Conservation (phyloP, 768 basidiomycete genomes). For the Galerina marginata region DNA sequence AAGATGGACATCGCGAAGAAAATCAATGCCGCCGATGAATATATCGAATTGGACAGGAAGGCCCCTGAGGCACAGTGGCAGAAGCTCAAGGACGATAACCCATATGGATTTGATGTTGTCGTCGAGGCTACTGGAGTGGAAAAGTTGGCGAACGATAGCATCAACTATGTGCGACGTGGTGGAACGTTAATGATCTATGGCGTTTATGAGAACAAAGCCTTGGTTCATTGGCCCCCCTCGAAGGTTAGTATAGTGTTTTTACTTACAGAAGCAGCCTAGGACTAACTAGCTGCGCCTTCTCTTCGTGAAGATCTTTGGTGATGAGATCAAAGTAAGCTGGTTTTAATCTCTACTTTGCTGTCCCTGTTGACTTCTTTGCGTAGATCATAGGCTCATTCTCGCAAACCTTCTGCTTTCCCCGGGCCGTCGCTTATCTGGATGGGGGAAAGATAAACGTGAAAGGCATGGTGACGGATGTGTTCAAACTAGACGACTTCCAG, state of each 20-base stretch:
- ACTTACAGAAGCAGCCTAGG: background rate
- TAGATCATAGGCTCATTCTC: constrained; percentile 93
- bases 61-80: constrained; percentile 81
- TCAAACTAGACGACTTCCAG: constrained; percentile 72
- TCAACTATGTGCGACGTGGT: constrained; percentile 87
- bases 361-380: background rate
- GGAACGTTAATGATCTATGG: constrained; percentile 90
- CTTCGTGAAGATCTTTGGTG: constrained; percentile 67
- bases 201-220: constrained; percentile 86
- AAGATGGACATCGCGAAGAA: constrained; percentile 88
- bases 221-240: constrained; percentile 85
- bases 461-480: constrained; percentile 74
- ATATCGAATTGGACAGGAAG: constrained; percentile 81
- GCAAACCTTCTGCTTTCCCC: constrained; percentile 88
- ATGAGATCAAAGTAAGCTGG: constrained; percentile 47
- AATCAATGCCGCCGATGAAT: constrained; percentile 82
- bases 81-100: constrained; percentile 78
- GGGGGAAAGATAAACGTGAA: constrained; percentile 81
- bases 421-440: constrained; percentile 89
- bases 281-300: background rate
- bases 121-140: constrained; percentile 75
- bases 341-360: constrained; percentile 22
- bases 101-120: constrained; percentile 91
- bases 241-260: constrained; percentile 63
- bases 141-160: constrained; percentile 84